These are phyloP conservation scores for Chrysosporium keratinophilum DNA, from an alignment of 2,329 filamentous ascomycete species.

Conservation along the genomic window DNA sequence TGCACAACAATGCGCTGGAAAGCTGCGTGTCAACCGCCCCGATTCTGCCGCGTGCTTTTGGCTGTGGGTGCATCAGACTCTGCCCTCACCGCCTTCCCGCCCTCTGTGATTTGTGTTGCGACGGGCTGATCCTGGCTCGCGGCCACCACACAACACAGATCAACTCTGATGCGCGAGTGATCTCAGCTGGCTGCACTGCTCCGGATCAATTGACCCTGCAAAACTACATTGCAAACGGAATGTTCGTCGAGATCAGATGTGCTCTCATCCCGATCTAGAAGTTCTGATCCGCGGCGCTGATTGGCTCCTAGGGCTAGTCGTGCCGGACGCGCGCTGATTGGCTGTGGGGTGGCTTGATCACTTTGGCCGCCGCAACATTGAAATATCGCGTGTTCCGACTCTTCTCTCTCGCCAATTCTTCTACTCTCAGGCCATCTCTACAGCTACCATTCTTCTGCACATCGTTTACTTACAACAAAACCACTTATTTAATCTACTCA, in stretches of 20 bases:
- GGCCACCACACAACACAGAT: constrained; percentile 11
- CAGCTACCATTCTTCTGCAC: constrained; percentile 13
- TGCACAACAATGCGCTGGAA: constrained; percentile 25
- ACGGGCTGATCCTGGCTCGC: constrained; percentile 11
- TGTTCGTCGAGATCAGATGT: constrained; percentile 11
- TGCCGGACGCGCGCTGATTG: constrained; percentile 8
- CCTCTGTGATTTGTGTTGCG: neutral
- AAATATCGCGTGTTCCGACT: constrained; percentile 29
- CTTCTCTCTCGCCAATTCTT: constrained; percentile 18
- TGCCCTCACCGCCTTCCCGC: constrained; percentile 2
- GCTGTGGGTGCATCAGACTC: constrained; percentile 17
- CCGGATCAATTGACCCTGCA: neutral
- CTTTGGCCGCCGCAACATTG: constrained; percentile 22
- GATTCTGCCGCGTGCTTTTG: constrained; percentile 24
- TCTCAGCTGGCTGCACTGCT: neutral
- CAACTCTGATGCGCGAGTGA: neutral
- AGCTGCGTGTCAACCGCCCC: constrained; percentile 26
- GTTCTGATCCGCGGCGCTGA: constrained; percentile 25
- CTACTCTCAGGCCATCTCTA: constrained; percentile 5
- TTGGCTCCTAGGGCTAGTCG: constrained; percentile 22
- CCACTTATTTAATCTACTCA: neutral
- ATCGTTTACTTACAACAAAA: constrained; percentile 16
- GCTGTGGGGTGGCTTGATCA: constrained; percentile 5
- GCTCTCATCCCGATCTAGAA: constrained; percentile 3
- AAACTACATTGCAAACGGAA: neutral